Base-by-base conservation (phyloP, 2,329 filamentous ascomycete species). In the Tolypocladium cylindrosporum region DNA sequence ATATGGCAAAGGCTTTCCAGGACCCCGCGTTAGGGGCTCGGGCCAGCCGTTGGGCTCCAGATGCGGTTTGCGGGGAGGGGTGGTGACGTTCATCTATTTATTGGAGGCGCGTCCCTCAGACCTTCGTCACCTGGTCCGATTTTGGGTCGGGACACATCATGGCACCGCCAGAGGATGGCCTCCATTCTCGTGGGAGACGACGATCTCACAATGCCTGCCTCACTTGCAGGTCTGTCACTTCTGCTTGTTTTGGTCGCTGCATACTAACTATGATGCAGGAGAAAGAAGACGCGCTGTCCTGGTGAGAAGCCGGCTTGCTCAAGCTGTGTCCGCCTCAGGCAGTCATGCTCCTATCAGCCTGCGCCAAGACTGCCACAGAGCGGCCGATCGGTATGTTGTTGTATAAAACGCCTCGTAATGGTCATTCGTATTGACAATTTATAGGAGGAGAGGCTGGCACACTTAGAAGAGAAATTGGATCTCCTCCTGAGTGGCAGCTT, bases 261-360 rank as follows among this genome's bases (percentile, higher is more conserved):
- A 51, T 52, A 27, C 48, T 52, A 41, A 60, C 54, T 13, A 42
- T 40, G 10, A 55, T 52, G 41, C 58, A 70, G 77, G 64, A 67
- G 77, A 56, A 80, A 80, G 63, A 80, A 80, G 64, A 79, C 75
- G 2, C 74, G 78, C 40, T 80, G 78, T 63, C 78, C 78, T 0
- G 78, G 77, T 8, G 78, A 80, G 65, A 78, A 75, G 62, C 78
- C 78, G 6, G 71, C 75, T 1, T 80, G 78, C 59, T 80, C 78
- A 11, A 79, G 76, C 62, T 80, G 78, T 63, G 69, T 75, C 13
- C 75, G 78, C 19, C 69, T 80, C 10, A 74, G 74, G 55, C 78
- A 80, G 65, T 63, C 72, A 45, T 79, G 78, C 63, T 72, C 75
- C 13, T 80, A 79, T 64, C 68, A 76, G 19, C 65, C 69, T 4